Percentiles rank a stretch among this genome's conserved stretches.
These are phyloP conservation scores for Ophiostoma tasmaniense DNA, from an alignment of 2,329 filamentous ascomycete species.

Conservation along the genomic window DNA sequence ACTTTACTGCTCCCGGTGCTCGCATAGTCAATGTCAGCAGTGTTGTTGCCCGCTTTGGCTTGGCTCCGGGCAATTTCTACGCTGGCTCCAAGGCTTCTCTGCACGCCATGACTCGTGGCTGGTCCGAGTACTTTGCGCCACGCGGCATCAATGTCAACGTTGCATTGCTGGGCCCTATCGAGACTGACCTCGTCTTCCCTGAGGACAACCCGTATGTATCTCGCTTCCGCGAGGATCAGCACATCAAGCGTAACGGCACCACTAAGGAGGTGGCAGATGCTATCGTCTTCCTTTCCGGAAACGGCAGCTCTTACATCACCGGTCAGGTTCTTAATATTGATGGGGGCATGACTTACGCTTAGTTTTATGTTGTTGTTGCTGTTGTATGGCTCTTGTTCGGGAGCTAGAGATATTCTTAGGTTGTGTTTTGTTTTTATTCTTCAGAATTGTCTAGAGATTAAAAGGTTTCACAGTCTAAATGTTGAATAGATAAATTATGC, in stretches of 20 bases:
- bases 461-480: no score
- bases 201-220: slow-evolving; percentile 18
- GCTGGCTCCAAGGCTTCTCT: slow-evolving; percentile 20
- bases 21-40: slow-evolving; percentile 21
- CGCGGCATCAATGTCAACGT: slow-evolving; percentile 20
- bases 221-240: slow-evolving; percentile 19
- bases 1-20: slow-evolving; percentile 15
- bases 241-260: slow-evolving; percentile 23
- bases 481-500: no score
- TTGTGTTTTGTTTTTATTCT: not conserved
- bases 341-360: slow-evolving; percentile 19
- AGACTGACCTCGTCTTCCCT: slow-evolving; percentile 19
- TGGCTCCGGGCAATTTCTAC: slow-evolving; percentile 15
- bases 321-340: slow-evolving; percentile 23
- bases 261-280: slow-evolving; percentile 21
- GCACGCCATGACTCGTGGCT: slow-evolving; percentile 20
- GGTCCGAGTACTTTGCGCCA: slow-evolving; percentile 20
- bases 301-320: slow-evolving; percentile 21
- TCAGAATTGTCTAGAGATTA: no score
- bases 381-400: not conserved
- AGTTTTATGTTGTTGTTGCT: not conserved
- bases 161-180: slow-evolving; percentile 19
- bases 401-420: not conserved
- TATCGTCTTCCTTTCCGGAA: slow-evolving; percentile 21
- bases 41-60: slow-evolving; percentile 16